Evolutionary conservation across 2,329 filamentous ascomycete species (phyloP), one percentile per base, ranked within the genome.

Genomic region (Fusarium sp.): DNA sequence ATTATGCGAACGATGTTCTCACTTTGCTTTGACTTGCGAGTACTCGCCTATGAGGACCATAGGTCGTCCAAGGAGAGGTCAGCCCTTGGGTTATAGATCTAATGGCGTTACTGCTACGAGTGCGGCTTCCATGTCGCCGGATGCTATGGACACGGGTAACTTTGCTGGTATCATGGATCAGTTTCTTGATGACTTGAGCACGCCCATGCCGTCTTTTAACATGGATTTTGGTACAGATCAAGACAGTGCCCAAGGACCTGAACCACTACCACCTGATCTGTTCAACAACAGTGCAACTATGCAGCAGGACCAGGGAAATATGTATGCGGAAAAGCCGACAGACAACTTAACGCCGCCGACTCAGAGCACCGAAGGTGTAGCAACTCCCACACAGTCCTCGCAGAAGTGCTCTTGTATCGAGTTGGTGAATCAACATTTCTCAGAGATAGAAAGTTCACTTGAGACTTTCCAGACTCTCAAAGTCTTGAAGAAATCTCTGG

Each of bases 11-110:
- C 41, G 63, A 63, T 66, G 63, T 36, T 66, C 63, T 25, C 63
- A 66, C 51, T 66, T 66, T 63, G 63, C 49, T 4, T 45, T 66
- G 31, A 45, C 39, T 6, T 66, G 63, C 27, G 63, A 66, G 10
- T 66, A 66, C 21, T 66, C 63, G 20, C 63, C 57, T 7, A 67
- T 41, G 23, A 67, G 63, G 21, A 46, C 63, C 3, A 67, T 66
- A 31, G 63, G 63, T 0, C 23, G 58, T 0, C 58, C 58, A 0
- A 45, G 33, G 1, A 52, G 58, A 15, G 56, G 58, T 0, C 56
- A 58, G 27, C 52, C 51, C 10, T 5, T 57, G 35, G 27, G 41
- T 1, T 36, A 39, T 29, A 29, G 57, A 11, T 21, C 18, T 1
- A 50, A 27, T 51, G 42, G 31, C 9, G 17, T 4, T 14, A 15